phyloP scores from a whole-genome alignment of 2,329 filamentous ascomycete species.

The Sporothrix schenckii region DNA sequence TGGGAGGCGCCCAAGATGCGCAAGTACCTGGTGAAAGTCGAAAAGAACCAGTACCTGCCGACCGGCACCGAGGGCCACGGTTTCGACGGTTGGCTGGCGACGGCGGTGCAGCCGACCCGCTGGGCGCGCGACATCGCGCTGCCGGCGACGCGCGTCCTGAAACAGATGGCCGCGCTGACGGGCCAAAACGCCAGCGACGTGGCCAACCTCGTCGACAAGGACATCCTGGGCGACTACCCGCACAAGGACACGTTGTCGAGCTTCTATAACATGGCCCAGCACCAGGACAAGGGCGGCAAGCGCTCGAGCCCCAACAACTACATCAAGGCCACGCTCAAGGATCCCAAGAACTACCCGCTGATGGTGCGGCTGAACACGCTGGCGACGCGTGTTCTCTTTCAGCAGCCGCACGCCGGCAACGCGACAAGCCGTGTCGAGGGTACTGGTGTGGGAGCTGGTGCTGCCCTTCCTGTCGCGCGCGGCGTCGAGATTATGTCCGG shows the following conservation, averaged over 20 bases:
- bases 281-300: conserved; percentile 40
- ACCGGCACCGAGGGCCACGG: conserved; percentile 41
- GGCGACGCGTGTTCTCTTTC: conserved; percentile 42
- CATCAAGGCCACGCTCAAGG: conserved; percentile 44
- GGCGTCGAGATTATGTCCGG: conserved; percentile 44
- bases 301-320: conserved; percentile 61
- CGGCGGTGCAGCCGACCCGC: conserved; percentile 29
- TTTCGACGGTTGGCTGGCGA: conserved; percentile 51
- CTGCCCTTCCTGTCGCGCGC: conserved; percentile 42
- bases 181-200: conserved; percentile 43
- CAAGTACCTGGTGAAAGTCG: conserved; percentile 52
- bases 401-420: conserved; percentile 29
- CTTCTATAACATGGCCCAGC: conserved; percentile 34
- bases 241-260: conserved; percentile 31
- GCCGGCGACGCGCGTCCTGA: conserved; percentile 47
- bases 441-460: neutral
- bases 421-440: neutral
- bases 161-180: conserved; percentile 56
- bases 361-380: conserved; percentile 42
- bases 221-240: conserved; percentile 33
- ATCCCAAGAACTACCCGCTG: conserved; percentile 48
- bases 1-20: conserved; percentile 56
- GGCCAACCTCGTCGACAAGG: conserved; percentile 32
- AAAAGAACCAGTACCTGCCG: conserved; percentile 49
- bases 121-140: conserved; percentile 27